Conservation (phyloP, 2,329 filamentous ascomycete species). For the Colletotrichum sp. region DNA sequence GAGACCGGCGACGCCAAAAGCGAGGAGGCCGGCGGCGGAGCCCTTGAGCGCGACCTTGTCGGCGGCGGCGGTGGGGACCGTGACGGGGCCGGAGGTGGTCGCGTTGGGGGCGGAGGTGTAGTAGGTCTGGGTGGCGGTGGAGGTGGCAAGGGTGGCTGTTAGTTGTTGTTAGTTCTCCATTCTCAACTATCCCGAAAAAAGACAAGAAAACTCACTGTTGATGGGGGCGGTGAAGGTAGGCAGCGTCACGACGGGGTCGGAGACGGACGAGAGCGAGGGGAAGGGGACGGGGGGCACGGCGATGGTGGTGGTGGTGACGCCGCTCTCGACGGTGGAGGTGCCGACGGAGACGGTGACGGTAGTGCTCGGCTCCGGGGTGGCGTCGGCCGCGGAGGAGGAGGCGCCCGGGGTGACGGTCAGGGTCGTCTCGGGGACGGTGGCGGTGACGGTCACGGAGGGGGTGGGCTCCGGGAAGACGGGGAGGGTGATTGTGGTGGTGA, state of each 20-base stretch:
- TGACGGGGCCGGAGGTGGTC: conserved; percentile 29
- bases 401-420: conserved; percentile 1
- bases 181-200: no score
- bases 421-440: conserved; percentile 17
- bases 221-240: neutral
- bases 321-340: neutral
- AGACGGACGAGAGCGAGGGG: neutral
- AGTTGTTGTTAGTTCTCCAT: no score
- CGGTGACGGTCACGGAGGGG: conserved; percentile 1
- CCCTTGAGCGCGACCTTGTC: conserved; percentile 28
- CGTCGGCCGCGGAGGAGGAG: neutral
- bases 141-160: conserved; percentile 9
- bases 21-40: conserved; percentile 39
- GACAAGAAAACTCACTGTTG: conserved; percentile 4
- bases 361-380: neutral
- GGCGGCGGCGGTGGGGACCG: conserved; percentile 35
- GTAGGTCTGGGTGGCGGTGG: conserved; percentile 11
- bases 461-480: conserved; percentile 24
- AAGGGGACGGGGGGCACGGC: neutral
- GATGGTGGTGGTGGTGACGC: conserved; percentile 11
- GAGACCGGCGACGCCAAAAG: conserved; percentile 41
- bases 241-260: conserved; percentile 3
- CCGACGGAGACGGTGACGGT: conserved; percentile 10
- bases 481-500: conserved; percentile 24
- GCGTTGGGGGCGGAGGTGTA: conserved; percentile 27